Percentiles rank a stretch among this genome's conserved stretches.
Conservation (phyloP, 1,139 yeast genomes). For the Sugiyamaella neomexicana region DNA sequence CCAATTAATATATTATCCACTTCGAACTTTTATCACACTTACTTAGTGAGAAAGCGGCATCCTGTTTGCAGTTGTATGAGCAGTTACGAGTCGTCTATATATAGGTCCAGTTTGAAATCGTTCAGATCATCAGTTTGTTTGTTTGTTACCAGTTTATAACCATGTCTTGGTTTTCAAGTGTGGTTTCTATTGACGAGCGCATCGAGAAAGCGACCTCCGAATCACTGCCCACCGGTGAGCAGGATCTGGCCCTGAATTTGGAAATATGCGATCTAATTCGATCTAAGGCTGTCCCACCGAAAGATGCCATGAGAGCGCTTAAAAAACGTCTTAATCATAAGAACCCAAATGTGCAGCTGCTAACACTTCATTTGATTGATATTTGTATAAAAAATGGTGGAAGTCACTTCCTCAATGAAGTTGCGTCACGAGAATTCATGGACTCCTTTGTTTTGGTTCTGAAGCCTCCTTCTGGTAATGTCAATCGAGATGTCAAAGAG, state of each 20-base stretch:
- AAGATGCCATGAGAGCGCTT: constrained; percentile 79
- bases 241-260: constrained; percentile 74
- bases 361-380: constrained; percentile 75
- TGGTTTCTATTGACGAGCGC: constrained; percentile 58
- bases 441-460: constrained; percentile 52
- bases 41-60: too few species aligned
- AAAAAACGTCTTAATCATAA: constrained; percentile 69
- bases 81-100: too few species aligned
- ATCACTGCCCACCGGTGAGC: constrained; percentile 86
- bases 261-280: constrained; percentile 89
- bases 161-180: constrained; percentile 60
- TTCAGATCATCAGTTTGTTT: neutral
- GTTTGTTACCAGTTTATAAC: neutral
- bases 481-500: constrained; percentile 58
- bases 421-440: constrained; percentile 83
- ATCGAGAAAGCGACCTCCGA: constrained; percentile 83
- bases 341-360: constrained; percentile 72
- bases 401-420: constrained; percentile 72
- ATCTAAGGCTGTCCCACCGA: constrained; percentile 77
- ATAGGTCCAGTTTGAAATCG: too few species aligned
- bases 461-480: constrained; percentile 36
- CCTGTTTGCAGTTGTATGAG: too few species aligned
- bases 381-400: constrained; percentile 95
- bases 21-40: too few species aligned
- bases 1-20: too few species aligned